A percentile compares a stretch with the other conserved stretches of the same genome.
phyloP scores from a whole-genome alignment of 345 rosid genomes.

The Pugionium cornutum region DNA sequence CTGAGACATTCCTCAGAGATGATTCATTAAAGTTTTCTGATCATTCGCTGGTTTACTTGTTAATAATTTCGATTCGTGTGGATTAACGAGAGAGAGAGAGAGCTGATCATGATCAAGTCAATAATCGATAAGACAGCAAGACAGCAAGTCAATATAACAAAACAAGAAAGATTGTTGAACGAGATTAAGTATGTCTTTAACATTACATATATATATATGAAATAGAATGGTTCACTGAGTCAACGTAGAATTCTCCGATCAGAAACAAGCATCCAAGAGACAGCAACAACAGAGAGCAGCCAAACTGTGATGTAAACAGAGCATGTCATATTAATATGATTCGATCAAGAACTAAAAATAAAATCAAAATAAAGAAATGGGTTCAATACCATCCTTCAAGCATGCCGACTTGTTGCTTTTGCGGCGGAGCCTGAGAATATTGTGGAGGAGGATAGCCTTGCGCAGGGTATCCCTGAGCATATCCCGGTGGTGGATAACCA shows the following conservation, averaged over 20 bases:
- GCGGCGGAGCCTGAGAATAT: constrained; percentile 49
- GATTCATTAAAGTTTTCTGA: too few species aligned
- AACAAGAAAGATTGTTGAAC: neutral
- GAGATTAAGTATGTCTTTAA: constrained; percentile 9
- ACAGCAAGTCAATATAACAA: constrained; percentile 1
- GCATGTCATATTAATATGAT: neutral
- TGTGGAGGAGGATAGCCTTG: constrained; percentile 52
- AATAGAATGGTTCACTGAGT: neutral
- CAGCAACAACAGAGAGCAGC: constrained; percentile 81
- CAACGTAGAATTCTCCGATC: constrained; percentile 27
- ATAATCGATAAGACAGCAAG: neutral
- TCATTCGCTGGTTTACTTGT: too few species aligned
- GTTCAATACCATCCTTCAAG: constrained; percentile 66
- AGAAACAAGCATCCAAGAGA: constrained; percentile 69
- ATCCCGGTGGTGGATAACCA: constrained; percentile 63
- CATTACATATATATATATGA: constrained; percentile 13
- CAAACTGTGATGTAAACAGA: constrained; percentile 50
- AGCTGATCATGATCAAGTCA: neutral
- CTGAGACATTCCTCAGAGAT: too few species aligned
- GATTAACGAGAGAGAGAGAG: too few species aligned
- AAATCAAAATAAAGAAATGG: neutral
- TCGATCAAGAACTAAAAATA: neutral
- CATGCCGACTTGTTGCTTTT: constrained; percentile 44
- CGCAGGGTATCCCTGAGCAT: constrained; percentile 52
- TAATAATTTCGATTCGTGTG: neutral